Conservation (phyloP, 2,329 filamentous ascomycete genomes). For the Moelleriella libera region DNA sequence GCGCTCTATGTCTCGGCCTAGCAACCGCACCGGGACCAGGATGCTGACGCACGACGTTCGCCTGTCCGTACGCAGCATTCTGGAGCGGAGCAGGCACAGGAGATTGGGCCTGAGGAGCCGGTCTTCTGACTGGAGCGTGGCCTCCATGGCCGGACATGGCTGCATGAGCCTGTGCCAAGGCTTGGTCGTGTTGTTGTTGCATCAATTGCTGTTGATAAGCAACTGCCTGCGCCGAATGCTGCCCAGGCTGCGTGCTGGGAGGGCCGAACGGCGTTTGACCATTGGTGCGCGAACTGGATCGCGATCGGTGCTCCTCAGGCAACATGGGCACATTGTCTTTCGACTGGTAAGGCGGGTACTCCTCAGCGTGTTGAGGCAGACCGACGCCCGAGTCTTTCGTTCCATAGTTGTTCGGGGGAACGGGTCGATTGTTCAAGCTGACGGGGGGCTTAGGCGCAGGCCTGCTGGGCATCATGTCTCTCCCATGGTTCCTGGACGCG, state of each 20-base stretch:
- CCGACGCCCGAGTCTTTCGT: slow-evolving; percentile 51
- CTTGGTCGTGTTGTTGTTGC: slow-evolving; percentile 79
- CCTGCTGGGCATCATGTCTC: slow-evolving; percentile 59
- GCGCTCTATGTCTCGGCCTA: slow-evolving; percentile 61
- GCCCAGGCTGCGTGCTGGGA: slow-evolving; percentile 21
- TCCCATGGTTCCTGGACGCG: slow-evolving; percentile 28
- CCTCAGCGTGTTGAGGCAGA: slow-evolving; percentile 44
- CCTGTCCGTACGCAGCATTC: slow-evolving; percentile 14
- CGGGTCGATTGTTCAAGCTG: slow-evolving; percentile 40
- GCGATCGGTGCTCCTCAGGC: slow-evolving; percentile 51
- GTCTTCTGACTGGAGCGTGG: slow-evolving; percentile 60
- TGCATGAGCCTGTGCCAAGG: slow-evolving; percentile 66
- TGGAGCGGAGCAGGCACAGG: slow-evolving; percentile 10
- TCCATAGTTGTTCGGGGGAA: slow-evolving; percentile 33
- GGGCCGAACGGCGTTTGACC: slow-evolving; percentile 35
- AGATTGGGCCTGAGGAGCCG: slow-evolving; percentile 19
- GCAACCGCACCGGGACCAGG: slow-evolving; percentile 26
- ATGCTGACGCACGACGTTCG: slow-evolving; percentile 20
- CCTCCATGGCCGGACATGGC: slow-evolving; percentile 58
- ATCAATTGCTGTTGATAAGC: slow-evolving; percentile 48
- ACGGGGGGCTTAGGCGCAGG: slow-evolving; percentile 80
- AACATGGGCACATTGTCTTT: slow-evolving; percentile 47
- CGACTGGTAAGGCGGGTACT: slow-evolving; percentile 29
- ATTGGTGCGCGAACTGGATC: slow-evolving; percentile 52
- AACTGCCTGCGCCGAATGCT: slow-evolving; percentile 23